Evolutionary conservation across 1,284 basidiomycete genomes (phyloP), one percentile per base, ranked within the genome.

Genomic region (Pyrrhoderma lamaoense): DNA sequence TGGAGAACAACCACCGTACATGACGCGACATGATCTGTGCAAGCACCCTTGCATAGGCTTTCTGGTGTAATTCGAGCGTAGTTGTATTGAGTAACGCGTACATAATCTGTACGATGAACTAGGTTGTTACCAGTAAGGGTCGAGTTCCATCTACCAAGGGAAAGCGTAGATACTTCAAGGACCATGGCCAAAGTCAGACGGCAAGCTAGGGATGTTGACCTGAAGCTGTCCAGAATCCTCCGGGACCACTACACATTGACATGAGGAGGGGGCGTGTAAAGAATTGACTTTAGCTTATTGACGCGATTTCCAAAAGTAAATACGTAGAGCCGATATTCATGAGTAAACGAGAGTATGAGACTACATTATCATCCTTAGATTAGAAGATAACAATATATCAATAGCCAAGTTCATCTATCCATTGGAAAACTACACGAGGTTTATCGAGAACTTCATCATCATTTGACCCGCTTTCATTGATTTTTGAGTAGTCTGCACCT

Each of bases 401-500:
- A 34, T 34, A 53, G 13, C 52, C 52, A 22, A 53, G 46, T 34
- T 53, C 52, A 35, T 53, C 52, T 27, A 53, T 49, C 52, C 52
- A 53, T 39, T 27, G 49, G 21, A 45, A 21, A 40, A 51, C 23
- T 2, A 38, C 49, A 45, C 22, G 49, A 21, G 35, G 39, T 27
- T 38, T 51, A 37, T 39, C 27, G 23, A 43, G 43, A 45, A 45
- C 34, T 38, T 39, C 16, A n/a, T 36, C 38, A 8, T 16, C 27
- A 31, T 31, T 11, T 31, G 27, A 31, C 27, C 11, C 11, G 27
- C 27, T 31, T 31, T 31, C 27, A 31, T 31, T 31, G 11, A 50
- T 31, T 18, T 45, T 43, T 21, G 34, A 31, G 27, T 50, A 54
- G n/a, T 54, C 62, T 21, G 60, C 58, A 45, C 66, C 67, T 47